Percentiles rank a stretch among this genome's conserved stretches.
Conservation (phyloP, 2,329 filamentous ascomycete genomes). For the Volutella citrinella region DNA sequence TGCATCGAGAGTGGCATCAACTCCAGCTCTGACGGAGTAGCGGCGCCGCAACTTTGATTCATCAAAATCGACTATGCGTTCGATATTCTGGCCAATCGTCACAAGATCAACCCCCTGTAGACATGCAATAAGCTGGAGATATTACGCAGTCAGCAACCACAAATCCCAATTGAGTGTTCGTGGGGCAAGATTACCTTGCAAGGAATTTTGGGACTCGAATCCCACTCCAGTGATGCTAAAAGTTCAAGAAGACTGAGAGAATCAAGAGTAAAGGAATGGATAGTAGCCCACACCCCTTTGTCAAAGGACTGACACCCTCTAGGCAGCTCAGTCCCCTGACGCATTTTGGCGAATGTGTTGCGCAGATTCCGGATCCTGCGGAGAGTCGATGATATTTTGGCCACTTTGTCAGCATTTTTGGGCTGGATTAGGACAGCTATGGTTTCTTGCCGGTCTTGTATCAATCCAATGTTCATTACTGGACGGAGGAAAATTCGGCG, state of each 20-base stretch:
- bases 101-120: conserved; percentile 60
- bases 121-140: conserved; percentile 14
- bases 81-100: conserved; percentile 67
- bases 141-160: neutral
- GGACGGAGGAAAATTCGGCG: conserved; percentile 82
- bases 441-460: conserved; percentile 68
- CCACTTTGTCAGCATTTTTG: conserved; percentile 60
- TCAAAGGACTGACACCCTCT: conserved; percentile 66
- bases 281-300: conserved; percentile 69
- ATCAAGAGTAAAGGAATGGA: conserved; percentile 69
- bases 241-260: conserved; percentile 66
- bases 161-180: neutral
- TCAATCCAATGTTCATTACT: conserved; percentile 63
- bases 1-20: conserved; percentile 73
- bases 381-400: conserved; percentile 58
- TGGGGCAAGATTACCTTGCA: conserved; percentile 43
- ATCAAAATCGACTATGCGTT: conserved; percentile 76
- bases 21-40: conserved; percentile 68
- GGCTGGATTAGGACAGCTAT: conserved; percentile 64
- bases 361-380: conserved; percentile 75
- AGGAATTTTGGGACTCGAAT: conserved; percentile 16
- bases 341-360: conserved; percentile 60
- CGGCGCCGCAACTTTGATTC: conserved; percentile 68
- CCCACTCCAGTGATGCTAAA: conserved; percentile 33
- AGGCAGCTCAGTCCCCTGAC: no score